Percentiles rank a stretch among this genome's conserved stretches.
Evolutionary conservation across 116 monocot species (phyloP).

Genomic region (Posidonia oceanica): DNA sequence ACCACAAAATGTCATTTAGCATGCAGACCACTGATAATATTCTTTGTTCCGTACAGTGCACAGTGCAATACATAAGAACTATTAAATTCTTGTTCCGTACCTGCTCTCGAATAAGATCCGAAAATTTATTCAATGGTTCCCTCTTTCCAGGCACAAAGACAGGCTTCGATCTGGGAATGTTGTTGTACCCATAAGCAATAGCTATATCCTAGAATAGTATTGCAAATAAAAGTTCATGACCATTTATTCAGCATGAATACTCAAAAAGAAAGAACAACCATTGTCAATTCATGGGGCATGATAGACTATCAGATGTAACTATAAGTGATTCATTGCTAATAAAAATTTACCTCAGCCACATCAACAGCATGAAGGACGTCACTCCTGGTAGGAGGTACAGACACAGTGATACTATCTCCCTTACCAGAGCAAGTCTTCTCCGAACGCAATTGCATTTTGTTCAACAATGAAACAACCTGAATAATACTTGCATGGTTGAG

Average conservation of each 20-base stretch:
- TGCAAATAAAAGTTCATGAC: neutral
- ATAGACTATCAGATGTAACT: neutral
- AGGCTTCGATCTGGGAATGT: slow-evolving; percentile 70
- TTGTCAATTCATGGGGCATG: neutral
- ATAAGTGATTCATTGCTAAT: neutral
- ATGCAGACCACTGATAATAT: too few relatives aligned
- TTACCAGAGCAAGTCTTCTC: slow-evolving; percentile 15
- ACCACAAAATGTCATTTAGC: too few relatives aligned
- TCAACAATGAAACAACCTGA: slow-evolving; percentile 72
- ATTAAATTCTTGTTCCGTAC: slow-evolving; percentile 22
- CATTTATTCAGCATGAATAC: neutral
- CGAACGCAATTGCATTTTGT: slow-evolving; percentile 82
- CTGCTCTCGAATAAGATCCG: slow-evolving; percentile 74
- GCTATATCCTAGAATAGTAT: slow-evolving; percentile 64
- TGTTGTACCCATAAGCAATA: slow-evolving; percentile 91
- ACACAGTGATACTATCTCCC: slow-evolving; percentile 32
- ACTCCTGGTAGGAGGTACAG: slow-evolving; percentile 93
- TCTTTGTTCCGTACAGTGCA: too few relatives aligned
- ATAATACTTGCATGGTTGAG: neutral
- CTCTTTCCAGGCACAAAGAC: slow-evolving; percentile 56
- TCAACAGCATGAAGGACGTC: slow-evolving; percentile 93
- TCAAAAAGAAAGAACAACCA: neutral
- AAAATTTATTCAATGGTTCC: slow-evolving; percentile 69
- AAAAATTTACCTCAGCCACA: slow-evolving; percentile 65
- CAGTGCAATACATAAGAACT: neutral